Conservation (phyloP, 345 rosid genomes). For the Cardamine resedifolia region DNA sequence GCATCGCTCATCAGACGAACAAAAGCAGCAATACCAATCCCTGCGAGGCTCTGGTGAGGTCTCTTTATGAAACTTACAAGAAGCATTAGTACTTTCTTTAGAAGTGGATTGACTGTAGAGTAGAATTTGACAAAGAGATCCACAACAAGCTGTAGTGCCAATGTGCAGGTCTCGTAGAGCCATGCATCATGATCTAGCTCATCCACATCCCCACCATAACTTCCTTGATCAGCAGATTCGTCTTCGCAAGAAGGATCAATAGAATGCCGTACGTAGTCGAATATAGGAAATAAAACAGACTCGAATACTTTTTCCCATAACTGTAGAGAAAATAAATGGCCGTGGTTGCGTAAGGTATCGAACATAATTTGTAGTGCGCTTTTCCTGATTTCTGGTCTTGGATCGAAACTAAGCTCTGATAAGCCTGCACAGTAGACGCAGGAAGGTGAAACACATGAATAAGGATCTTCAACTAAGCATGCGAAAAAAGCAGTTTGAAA, state of each 20-base stretch:
- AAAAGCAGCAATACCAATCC: slow-evolving; percentile 97
- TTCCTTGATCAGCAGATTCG: slow-evolving; percentile 56
- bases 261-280: slow-evolving; percentile 95
- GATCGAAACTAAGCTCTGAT: slow-evolving; percentile 97
- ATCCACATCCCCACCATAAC: slow-evolving; percentile 53
- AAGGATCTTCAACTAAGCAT: slow-evolving; percentile 24
- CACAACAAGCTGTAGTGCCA: slow-evolving; percentile 95
- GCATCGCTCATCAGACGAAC: slow-evolving; percentile 97
- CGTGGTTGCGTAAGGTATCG: slow-evolving; percentile 92
- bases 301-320: slow-evolving; percentile 93
- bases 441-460: slow-evolving; percentile 18
- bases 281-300: slow-evolving; percentile 91
- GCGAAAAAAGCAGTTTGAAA: neutral
- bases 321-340: slow-evolving; percentile 81
- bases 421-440: slow-evolving; percentile 59
- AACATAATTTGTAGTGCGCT: slow-evolving; percentile 90
- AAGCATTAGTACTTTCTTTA: slow-evolving; percentile 74
- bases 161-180: slow-evolving; percentile 99
- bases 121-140: slow-evolving; percentile 98
- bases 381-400: slow-evolving; percentile 96
- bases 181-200: slow-evolving; percentile 98
- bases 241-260: slow-evolving; percentile 92
- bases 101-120: slow-evolving; percentile 86
- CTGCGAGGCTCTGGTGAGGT: slow-evolving; percentile 99
- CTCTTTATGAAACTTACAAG: slow-evolving; percentile 90